Evolutionary conservation across 2,329 filamentous ascomycete genomes (phyloP).

Genomic region (Fusarium zealandicum): DNA sequence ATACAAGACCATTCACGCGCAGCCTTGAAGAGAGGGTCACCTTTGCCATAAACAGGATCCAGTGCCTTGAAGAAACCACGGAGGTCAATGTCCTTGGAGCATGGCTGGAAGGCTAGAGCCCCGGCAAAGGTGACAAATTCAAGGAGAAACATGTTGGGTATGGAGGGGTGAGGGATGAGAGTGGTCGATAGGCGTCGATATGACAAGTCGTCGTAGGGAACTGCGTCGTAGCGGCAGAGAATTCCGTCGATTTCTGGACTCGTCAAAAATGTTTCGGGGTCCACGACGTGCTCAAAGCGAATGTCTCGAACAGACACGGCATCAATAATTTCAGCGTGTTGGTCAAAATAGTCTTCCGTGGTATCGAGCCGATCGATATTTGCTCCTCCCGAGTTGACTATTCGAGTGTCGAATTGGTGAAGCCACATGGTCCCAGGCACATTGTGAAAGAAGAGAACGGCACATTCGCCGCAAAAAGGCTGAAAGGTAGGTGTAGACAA

Average conservation of each 20-base stretch:
- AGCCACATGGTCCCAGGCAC: constrained; percentile 32
- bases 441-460: constrained; percentile 40
- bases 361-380: neutral
- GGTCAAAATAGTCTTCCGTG: neutral
- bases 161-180: constrained; percentile 36
- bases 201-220: constrained; percentile 37
- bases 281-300: neutral
- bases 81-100: constrained; percentile 31
- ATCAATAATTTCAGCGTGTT: constrained; percentile 12
- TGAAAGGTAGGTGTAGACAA: constrained; percentile 23
- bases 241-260: too few species aligned
- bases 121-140: constrained; percentile 41
- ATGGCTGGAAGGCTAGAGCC: constrained; percentile 43
- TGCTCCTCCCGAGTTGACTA: neutral
- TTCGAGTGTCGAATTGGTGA: constrained; percentile 22
- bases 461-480: constrained; percentile 46
- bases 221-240: constrained; percentile 23
- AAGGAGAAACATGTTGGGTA: constrained; percentile 36
- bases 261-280: neutral
- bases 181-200: constrained; percentile 31
- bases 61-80: constrained; percentile 36
- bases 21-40: constrained; percentile 39
- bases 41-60: constrained; percentile 25
- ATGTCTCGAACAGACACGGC: neutral
- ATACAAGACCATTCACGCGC: constrained; percentile 46